Evolutionary conservation across 148 eudicot genomes (phyloP), one percentile per base, ranked within the genome.

Genomic region (Persicaria tinctoria): DNA sequence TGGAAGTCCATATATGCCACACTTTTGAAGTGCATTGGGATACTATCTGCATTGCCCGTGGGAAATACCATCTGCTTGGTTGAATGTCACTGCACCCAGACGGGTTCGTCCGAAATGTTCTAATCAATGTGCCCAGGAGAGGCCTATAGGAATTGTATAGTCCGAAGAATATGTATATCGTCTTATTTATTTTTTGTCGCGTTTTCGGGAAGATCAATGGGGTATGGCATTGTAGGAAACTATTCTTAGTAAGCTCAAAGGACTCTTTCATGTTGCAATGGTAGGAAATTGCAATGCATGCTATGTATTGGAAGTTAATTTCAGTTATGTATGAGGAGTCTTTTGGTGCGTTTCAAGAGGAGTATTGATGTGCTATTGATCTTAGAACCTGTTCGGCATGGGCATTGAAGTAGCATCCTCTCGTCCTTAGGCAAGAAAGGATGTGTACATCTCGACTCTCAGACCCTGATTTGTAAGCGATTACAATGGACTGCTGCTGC

Each of bases 131-230:
- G 27, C n/a, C 51, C 3, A 16, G 16, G 47, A 53, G 46, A 16
- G 46, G 73, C 73, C 51, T 6, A 46, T 70, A 70, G 73, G 53
- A 70, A 70, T 16, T 70, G 74, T 71, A 71, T 71, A 71, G 74
- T 71, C 41, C 4, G 74, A 71, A 71, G 55, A 71, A 48, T 71
- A 50, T 71, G 74, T 71, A 71, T 71, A 71, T 71, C 11, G 47
- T 71, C 14, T 71, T 18, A 12, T 66, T 41, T 41, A 14, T 66
- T 66, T 14, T 66, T 64, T 41, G 5, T 14, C 48, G 48, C 48
- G 6, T 12, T 66, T 66, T 41, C 46, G 48, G 70, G 70, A 14
- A 66, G 48, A 66, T 41, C 18, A 66, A 66, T 66, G 64, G 20
- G 64, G 32, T 20, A 18, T 59, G 70, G 20, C 47, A 44, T 66